A percentile compares a stretch with the other conserved stretches of the same genome.
These are phyloP conservation scores for Lathyrus aphaca DNA, from an alignment of 306 rosid species.

Conservation along the genomic window DNA sequence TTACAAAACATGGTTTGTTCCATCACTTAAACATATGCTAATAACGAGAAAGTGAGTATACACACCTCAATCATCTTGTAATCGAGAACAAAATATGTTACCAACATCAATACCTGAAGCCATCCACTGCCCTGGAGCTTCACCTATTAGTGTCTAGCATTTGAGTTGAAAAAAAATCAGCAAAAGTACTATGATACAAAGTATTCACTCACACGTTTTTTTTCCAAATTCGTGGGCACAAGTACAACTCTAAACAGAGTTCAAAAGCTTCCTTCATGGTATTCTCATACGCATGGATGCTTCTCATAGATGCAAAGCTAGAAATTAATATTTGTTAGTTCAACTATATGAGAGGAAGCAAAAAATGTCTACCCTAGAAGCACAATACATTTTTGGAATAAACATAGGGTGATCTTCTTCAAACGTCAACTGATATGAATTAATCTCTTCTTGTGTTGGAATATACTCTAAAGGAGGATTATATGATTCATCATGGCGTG, in stretches of 20 bases:
- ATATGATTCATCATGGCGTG: slow-evolving; percentile 92
- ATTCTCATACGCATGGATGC: slow-evolving; percentile 86
- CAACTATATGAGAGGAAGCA: slow-evolving; percentile 14
- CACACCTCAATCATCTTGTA: neutral
- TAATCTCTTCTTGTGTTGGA: slow-evolving; percentile 92
- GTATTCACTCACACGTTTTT: slow-evolving; percentile 77
- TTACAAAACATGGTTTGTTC: slow-evolving; percentile 88
- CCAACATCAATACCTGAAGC: slow-evolving; percentile 75
- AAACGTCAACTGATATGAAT: slow-evolving; percentile 76
- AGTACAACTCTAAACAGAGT: slow-evolving; percentile 84
- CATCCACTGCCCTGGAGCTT: slow-evolving; percentile 92
- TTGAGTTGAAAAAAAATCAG: neutral
- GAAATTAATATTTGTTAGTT: slow-evolving; percentile 34
- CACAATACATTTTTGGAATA: slow-evolving; percentile 75
- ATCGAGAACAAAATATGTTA: slow-evolving; percentile 32
- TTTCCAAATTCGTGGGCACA: slow-evolving; percentile 89
- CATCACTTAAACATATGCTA: slow-evolving; percentile 75
- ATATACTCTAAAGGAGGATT: slow-evolving; percentile 93
- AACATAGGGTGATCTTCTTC: slow-evolving; percentile 94
- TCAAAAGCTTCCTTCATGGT: slow-evolving; percentile 77
- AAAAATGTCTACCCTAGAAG: slow-evolving; percentile 3
- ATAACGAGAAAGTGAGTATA: slow-evolving; percentile 40
- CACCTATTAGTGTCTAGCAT: slow-evolving; percentile 38
- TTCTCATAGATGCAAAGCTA: slow-evolving; percentile 82
- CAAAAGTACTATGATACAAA: slow-evolving; percentile 8